Evolutionary conservation across 1,284 basidiomycete species (phyloP), one percentile per base, ranked within the genome.

Genomic region (Trichosporon coremiiforme): DNA sequence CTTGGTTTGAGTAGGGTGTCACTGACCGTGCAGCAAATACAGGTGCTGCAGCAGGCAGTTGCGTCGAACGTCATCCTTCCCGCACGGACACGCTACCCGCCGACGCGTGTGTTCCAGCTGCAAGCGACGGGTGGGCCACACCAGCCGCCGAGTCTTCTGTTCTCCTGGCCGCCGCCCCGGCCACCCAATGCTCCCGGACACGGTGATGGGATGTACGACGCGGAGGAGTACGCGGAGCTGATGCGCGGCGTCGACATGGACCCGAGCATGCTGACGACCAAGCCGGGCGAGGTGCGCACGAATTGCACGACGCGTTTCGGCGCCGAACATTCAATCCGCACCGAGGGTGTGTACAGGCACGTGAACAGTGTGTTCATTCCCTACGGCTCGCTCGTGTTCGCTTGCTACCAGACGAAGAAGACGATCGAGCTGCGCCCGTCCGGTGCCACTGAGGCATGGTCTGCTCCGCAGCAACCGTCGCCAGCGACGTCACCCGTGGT

Each of bases 361-460:
- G 90, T 96, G 65, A 91, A 93, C 78, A 93, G 91, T 81, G 91
- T 96, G 71, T 94, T 95, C 84, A 94, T 96, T 81, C 94, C 94
- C 74, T 94, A 96, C 87, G 95, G 94, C 88, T 84, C 80, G 86
- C 85, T 85, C 73, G 80, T 84, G 12, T 82, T 85, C 55, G 83
- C 84, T 4, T 85, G 83, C 73, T 85, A 84, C 73, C 80, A 84
- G 74, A 85, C 82, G 50, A 82, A 77, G 77, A 92, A 91, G 90
- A 80, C 93, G 89, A 70, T 68, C 65, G 68, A 70, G 53, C 63
- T 72, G 20, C 71, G 65, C 1, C 22, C 68, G 10, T 29, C 33
- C 8, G 31, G 36, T 12, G 13, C 36, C 10, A 22, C 53, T 9
- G 33, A 41, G 2, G 6, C 22, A 12, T 33, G 6, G 67, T 22